Base-by-base conservation (phyloP, 2,329 filamentous ascomycete genomes). In the Phialophora verrucosa region DNA sequence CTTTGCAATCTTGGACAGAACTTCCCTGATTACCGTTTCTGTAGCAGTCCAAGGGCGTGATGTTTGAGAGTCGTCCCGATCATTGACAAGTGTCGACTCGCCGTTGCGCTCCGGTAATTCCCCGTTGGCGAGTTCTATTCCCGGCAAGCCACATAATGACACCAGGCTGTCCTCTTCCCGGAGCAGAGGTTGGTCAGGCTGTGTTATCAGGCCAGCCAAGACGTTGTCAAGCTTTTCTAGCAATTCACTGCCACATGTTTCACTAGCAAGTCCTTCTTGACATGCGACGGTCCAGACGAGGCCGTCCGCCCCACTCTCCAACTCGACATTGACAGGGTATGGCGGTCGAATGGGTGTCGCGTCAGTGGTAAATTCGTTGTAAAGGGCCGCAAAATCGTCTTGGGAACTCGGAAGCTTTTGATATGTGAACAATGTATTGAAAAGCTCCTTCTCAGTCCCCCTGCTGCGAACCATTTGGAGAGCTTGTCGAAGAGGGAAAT, bases 251-350 rank as follows among this genome's bases (percentile, higher is more conserved):
- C 85, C 81, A 10, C 83, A 84, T 0, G 74, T 64, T 0, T 76
- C 70, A 12, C 84, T 81, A 5, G 88, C 76, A 11, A 86, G 83
- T 0, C 79, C 78, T 1, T 84, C 81, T 72, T 91, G 88, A 68
- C 89, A 90, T 4, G 92, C 91, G 20, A 88, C 83, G 12, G 91
- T 88, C 89, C 93, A 95, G 0, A 87, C 68, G 1, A 96, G 75
- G 0, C 77, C 73, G 20, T 84, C 78, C 0, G 78, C 80, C 0
- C 85, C 76, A 5, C 86, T 78, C 75, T 96, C 92, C 75, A 95
- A 87, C 78, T 97, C 93, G 1, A 92, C 85, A 72, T 91, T 95
- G 3, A 96, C 78, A 0, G 91, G 89, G 75, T 93, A 96, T 69
- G 96, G 92, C 0, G 94, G 88, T 25, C 88, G 85, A 0, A 91